phyloP scores from a whole-genome alignment of 2,329 filamentous ascomycete genomes.

The Akanthomyces dipterigenus region DNA sequence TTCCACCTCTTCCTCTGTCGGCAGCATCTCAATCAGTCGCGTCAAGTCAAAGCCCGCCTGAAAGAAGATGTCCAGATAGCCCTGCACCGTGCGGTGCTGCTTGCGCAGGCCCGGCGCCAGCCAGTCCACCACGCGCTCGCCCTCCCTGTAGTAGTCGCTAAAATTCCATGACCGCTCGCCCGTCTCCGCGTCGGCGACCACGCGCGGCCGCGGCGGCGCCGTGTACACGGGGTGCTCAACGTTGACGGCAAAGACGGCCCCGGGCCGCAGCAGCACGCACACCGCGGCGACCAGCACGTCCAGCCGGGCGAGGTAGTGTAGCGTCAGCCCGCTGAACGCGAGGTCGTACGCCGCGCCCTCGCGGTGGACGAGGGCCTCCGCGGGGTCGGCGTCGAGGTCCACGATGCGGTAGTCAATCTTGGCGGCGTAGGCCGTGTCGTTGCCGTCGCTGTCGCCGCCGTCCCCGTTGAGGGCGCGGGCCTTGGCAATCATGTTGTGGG shows the following conservation, averaged over 20 bases:
- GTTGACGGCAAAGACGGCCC: slow-evolving; percentile 35
- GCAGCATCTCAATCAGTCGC: slow-evolving; percentile 33
- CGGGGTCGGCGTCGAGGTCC: slow-evolving; percentile 27
- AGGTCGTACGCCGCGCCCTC: slow-evolving; percentile 23
- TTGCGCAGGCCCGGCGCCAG: slow-evolving; percentile 36
- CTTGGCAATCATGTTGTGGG: slow-evolving; percentile 35
- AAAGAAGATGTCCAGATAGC: slow-evolving; percentile 32
- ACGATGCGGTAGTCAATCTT: slow-evolving; percentile 26
- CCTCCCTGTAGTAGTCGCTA: slow-evolving; percentile 35
- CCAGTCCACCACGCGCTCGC: slow-evolving; percentile 34
- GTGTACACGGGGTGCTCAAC: slow-evolving; percentile 42
- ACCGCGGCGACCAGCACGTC: slow-evolving; percentile 25
- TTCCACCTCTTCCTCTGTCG: slow-evolving; percentile 23
- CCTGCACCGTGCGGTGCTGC: slow-evolving; percentile 38
- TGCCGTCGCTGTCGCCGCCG: too few species aligned
- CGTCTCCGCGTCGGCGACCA: slow-evolving; percentile 22
- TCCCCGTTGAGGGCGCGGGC: slow-evolving; percentile 23
- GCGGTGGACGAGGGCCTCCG: slow-evolving; percentile 16
- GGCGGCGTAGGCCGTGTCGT: slow-evolving; percentile 13
- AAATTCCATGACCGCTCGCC: slow-evolving; percentile 34
- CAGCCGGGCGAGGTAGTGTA: slow-evolving; percentile 34
- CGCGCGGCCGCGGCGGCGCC: slow-evolving; percentile 28
- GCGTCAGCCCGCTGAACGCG: slow-evolving; percentile 33
- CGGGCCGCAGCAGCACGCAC: slow-evolving; percentile 25
- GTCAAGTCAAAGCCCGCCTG: slow-evolving; percentile 30